Evolutionary conservation across 805 yeast species (phyloP).

Genomic region (Kodamaea laetipori): DNA sequence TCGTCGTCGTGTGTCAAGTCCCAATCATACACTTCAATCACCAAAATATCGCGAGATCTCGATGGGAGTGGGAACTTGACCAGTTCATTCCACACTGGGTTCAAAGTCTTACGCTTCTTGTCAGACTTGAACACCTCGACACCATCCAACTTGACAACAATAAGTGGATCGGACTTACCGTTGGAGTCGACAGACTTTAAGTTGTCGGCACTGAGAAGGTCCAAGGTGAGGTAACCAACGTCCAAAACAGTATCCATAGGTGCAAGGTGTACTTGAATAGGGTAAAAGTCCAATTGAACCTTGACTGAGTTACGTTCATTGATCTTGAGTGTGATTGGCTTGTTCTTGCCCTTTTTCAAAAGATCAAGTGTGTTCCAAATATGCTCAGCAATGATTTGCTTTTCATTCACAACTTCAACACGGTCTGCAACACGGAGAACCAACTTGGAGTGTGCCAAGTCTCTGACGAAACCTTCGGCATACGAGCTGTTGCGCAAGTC

Average conservation of each 20-base stretch:
- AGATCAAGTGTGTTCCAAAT: slow-evolving; percentile 54
- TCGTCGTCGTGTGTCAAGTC: slow-evolving; percentile 74
- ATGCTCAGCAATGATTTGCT: slow-evolving; percentile 55
- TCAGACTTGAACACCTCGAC: slow-evolving; percentile 57
- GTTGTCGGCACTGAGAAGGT: slow-evolving; percentile 55
- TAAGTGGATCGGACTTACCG: slow-evolving; percentile 78
- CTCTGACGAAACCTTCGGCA: slow-evolving; percentile 68
- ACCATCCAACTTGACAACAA: slow-evolving; percentile 55
- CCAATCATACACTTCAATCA: slow-evolving; percentile 68
- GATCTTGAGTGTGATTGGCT: slow-evolving; percentile 49
- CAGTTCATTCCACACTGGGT: slow-evolving; percentile 78
- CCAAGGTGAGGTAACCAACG: slow-evolving; percentile 63
- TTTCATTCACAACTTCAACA: slow-evolving; percentile 46
- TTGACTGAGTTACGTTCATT: slow-evolving; percentile 41
- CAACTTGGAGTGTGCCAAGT: slow-evolving; percentile 60
- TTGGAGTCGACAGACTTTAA: slow-evolving; percentile 64
- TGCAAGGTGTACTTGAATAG: slow-evolving; percentile 55
- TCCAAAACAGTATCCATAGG: slow-evolving; percentile 64
- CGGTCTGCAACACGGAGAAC: slow-evolving; percentile 60
- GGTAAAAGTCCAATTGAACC: slow-evolving; percentile 61
- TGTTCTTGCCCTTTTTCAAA: slow-evolving; percentile 49
- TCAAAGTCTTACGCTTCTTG: slow-evolving; percentile 62
- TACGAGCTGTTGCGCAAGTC: slow-evolving; percentile 45
- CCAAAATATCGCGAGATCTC: slow-evolving; percentile 53
- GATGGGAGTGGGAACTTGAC: slow-evolving; percentile 62